Evolutionary conservation across 441 rosid genomes (phyloP).

Genomic region (Populus tomentosa): DNA sequence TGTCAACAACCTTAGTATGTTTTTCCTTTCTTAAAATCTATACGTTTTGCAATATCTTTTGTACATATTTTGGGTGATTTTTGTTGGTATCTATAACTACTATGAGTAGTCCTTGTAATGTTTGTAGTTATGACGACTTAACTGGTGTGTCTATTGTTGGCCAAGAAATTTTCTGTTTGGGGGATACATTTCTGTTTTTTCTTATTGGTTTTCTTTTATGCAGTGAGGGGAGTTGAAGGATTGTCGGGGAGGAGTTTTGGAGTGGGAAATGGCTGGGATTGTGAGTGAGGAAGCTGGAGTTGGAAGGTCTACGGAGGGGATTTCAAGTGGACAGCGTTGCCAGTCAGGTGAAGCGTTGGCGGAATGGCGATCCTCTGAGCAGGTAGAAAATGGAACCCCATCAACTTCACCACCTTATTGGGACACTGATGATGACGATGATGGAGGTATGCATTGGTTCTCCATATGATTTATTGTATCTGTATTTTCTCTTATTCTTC

Average conservation of each 20-base stretch:
- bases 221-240: conserved; percentile 33
- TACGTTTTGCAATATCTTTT: background rate
- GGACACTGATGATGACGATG: conserved; percentile 76
- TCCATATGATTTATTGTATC: background rate
- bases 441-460: conserved; percentile 45
- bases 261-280: conserved; percentile 66
- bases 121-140: background rate
- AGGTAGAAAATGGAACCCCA: conserved; percentile 78
- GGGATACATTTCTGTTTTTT: conserved; percentile 9
- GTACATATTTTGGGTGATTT: background rate
- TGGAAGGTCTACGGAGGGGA: conserved; percentile 64
- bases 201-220: conserved; percentile 10
- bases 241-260: conserved; percentile 32
- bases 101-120: background rate
- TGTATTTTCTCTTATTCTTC: background rate
- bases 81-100: too few species aligned
- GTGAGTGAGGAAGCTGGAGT: conserved; percentile 63
- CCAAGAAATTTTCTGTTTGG: background rate
- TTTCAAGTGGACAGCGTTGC: conserved; percentile 52
- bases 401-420: conserved; percentile 90
- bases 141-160: background rate
- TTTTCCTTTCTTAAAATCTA: background rate
- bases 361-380: conserved; percentile 88
- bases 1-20: background rate
- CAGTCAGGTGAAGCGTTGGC: conserved; percentile 73